Conservation (phyloP, 306 rosid species). For the Heteromeles arbutifolia region DNA sequence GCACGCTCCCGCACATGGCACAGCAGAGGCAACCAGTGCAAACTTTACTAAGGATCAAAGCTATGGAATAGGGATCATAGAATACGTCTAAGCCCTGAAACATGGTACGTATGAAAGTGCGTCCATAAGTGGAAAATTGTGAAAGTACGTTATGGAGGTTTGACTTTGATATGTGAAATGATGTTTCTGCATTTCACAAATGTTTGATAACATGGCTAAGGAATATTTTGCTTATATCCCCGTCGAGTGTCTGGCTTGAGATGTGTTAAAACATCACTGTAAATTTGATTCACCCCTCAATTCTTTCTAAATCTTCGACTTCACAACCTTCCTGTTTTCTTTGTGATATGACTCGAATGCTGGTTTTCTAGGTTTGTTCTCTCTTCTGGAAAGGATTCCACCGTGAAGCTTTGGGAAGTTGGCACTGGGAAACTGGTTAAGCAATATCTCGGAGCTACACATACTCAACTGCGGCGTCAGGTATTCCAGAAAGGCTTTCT, state of each 20-base stretch:
- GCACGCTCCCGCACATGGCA: slow-evolving; percentile 71
- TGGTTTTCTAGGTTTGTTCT: slow-evolving; percentile 62
- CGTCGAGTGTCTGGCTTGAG: not conserved
- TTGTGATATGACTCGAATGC: slow-evolving; percentile 16
- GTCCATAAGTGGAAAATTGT: not conserved
- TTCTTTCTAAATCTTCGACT: not conserved
- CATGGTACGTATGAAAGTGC: not conserved
- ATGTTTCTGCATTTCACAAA: not conserved
- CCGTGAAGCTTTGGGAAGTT: slow-evolving; percentile 87
- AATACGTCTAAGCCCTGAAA: slow-evolving; percentile 2
- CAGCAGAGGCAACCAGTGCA: slow-evolving; percentile 80
- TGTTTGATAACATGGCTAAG: not conserved
- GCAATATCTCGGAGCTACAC: slow-evolving; percentile 77
- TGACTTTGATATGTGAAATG: not conserved
- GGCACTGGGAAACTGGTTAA: slow-evolving; percentile 78
- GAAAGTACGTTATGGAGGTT: not conserved
- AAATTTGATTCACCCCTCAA: not conserved
- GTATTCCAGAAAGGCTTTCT: slow-evolving; percentile 24
- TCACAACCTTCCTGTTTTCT: not conserved
- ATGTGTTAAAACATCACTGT: not conserved
- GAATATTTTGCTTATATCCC: not conserved
- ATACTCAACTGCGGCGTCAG: slow-evolving; percentile 73
- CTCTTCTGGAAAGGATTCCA: slow-evolving; percentile 88
- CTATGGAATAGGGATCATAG: slow-evolving; percentile 41
- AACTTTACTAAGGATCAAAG: slow-evolving; percentile 74